Evolutionary conservation across 257 asterid genomes (phyloP), one percentile per base, ranked within the genome.

Genomic region (Ligustrum vulgare): DNA sequence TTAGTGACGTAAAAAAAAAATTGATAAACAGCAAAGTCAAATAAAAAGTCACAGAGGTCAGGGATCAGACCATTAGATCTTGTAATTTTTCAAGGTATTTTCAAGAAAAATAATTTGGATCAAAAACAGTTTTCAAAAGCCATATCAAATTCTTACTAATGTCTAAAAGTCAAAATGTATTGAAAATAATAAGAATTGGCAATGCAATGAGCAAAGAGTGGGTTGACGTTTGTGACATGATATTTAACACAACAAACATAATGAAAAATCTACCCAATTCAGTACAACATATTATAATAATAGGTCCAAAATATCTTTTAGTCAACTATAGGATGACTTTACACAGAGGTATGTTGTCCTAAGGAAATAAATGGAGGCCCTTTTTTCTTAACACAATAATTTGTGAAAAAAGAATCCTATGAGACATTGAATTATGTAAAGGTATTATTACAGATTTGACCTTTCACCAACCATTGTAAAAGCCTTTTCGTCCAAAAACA

Each of bases 331-430:
- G 76, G 64, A 36, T 54, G 28, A 54, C 63, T 54, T 54, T 54
- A 16, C 9, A 5, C 12, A 54, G 10, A 65, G 84, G 67, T 81
- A 64, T 72, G 79, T 39, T 78, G 79, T 81, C 83, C 70, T 36
- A 41, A 73, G 9, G 68, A 67, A 32, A 64, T 28, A 69, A 73
- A 41, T 74, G 77, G 35, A 33, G 36, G 6, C 23, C 23, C 70
- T 70, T 69, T 73, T 72, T 31, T 45, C 43, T 73, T 70, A 47
- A 15, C 28, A 72, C 34, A 77, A 18, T 51, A 22, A 25, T 77
- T 73, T 11, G 22, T 65, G 5, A 72, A 65, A 70, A 72, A 18
- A 68, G 85, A 78, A 82, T 82, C 85, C 84, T 23, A 70, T 78
- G 86, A 45, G 45, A 54, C 77, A 81, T 69, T 69, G 71, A 72